Evolutionary conservation across 306 rosid species (phyloP).

Genomic region (Ochetophila trinervis): DNA sequence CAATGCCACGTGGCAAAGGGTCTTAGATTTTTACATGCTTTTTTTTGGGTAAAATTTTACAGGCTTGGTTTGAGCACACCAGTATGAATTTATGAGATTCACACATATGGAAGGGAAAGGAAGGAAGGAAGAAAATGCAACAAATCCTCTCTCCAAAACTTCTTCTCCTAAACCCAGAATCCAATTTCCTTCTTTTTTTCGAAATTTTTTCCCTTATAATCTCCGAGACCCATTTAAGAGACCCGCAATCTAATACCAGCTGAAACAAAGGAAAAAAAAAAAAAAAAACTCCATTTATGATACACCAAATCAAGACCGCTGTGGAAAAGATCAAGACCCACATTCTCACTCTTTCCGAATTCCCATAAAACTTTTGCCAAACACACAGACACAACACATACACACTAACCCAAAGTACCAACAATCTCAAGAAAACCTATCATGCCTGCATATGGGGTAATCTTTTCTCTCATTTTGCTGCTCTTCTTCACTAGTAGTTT

Average conservation of each 20-base stretch:
- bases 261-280: not conserved
- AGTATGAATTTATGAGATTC: too few species aligned
- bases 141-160: not conserved
- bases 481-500: conserved; percentile 42
- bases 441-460: conserved; percentile 54
- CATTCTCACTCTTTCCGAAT: conserved; percentile 18
- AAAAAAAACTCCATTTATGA: conserved; percentile 25
- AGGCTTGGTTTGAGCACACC: too few species aligned
- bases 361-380: conserved; percentile 21
- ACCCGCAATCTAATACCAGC: conserved; percentile 5
- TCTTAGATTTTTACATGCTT: too few species aligned
- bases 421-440: conserved; percentile 34
- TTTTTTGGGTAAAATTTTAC: too few species aligned
- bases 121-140: too few species aligned
- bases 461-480: conserved; percentile 53
- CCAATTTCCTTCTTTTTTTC: not conserved
- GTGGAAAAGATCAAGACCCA: conserved; percentile 22
- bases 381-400: conserved; percentile 12
- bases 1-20: too few species aligned
- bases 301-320: conserved; percentile 31
- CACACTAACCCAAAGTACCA: conserved; percentile 11
- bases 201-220: not conserved
- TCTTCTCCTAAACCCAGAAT: not conserved
- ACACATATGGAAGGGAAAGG: too few species aligned
- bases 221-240: conserved; percentile 18